A percentile compares a stretch with the other conserved stretches of the same genome.
These are phyloP conservation scores for Salmacisia buchloeana DNA, from an alignment of 1,284 basidiomycete genomes.

Conservation along the genomic window DNA sequence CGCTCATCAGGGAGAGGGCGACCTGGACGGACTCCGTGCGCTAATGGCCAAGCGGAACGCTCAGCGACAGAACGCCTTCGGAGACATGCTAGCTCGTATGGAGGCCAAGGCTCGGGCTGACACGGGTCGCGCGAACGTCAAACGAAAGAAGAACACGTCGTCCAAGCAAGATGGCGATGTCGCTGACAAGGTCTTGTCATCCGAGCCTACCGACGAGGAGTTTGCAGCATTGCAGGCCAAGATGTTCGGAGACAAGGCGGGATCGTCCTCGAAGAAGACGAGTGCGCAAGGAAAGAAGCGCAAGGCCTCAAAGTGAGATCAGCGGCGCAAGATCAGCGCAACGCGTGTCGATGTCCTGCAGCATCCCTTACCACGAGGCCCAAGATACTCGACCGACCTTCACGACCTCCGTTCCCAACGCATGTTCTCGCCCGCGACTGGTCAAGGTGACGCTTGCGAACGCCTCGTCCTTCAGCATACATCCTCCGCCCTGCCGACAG, in stretches of 20 bases:
- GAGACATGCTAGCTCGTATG: conserved; percentile 37
- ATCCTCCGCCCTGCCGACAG: no score
- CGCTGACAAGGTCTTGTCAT: background rate
- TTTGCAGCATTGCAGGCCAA: conserved; percentile 30
- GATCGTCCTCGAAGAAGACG: background rate
- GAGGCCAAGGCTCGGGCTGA: conserved; percentile 34
- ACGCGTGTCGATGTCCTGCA: no score
- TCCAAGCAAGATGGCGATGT: background rate
- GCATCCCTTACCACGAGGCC: no score
- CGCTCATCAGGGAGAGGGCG: conserved; percentile 19
- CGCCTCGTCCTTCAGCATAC: no score
- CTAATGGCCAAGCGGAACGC: conserved; percentile 32
- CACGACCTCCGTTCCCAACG: no score
- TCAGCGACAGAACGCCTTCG: conserved; percentile 30
- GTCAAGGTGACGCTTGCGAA: no score
- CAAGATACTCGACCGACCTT: no score
- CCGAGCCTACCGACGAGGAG: conserved; percentile 26
- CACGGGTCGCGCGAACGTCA: background rate
- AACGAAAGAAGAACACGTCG: background rate
- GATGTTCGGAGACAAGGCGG: conserved; percentile 15
- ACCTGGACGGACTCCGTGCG: conserved; percentile 27
- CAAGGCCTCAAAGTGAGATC: no score
- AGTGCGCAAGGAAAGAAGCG: background rate
- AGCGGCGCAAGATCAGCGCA: no score
- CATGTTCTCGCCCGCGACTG: no score